Evolutionary conservation across 2,329 filamentous ascomycete species (phyloP).

Genomic region (Parascedosporium putredinis): DNA sequence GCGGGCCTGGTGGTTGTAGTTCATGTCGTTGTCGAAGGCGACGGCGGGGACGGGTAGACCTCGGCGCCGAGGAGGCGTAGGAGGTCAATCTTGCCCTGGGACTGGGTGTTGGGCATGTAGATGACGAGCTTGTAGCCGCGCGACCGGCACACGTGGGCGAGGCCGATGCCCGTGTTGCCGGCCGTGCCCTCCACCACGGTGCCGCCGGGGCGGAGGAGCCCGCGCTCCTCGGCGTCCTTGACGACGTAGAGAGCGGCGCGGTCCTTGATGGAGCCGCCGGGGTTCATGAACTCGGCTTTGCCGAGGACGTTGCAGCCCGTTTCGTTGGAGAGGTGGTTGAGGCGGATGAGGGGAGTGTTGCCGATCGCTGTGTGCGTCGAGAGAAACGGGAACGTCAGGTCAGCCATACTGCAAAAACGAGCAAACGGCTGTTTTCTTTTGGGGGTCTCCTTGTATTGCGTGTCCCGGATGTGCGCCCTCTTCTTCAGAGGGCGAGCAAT

Average conservation of each 20-base stretch:
- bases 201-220: constrained; percentile 71
- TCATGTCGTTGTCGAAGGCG: constrained; percentile 85
- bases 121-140: constrained; percentile 93
- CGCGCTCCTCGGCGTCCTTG: constrained; percentile 81
- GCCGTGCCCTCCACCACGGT: constrained; percentile 96
- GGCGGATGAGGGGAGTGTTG: constrained; percentile 86
- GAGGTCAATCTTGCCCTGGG: constrained; percentile 93
- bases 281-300: constrained; percentile 98
- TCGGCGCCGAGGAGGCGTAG: constrained; percentile 84
- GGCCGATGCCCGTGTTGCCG: constrained; percentile 94
- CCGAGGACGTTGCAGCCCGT: constrained; percentile 91
- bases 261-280: constrained; percentile 92
- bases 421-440: too few relatives aligned
- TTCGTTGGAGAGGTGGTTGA: constrained; percentile 78
- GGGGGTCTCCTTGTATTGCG: too few relatives aligned
- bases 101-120: constrained; percentile 99
- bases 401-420: too few relatives aligned
- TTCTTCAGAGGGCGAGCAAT: neutral
- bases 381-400: neutral
- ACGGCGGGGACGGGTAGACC: constrained; percentile 91
- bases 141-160: constrained; percentile 89
- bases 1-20: constrained; percentile 95
- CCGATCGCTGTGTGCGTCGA: constrained; percentile 62
- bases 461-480: too few relatives aligned
- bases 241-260: constrained; percentile 91